Evolutionary conservation across 257 asterid genomes (phyloP).

Genomic region (Lycium barbarum): DNA sequence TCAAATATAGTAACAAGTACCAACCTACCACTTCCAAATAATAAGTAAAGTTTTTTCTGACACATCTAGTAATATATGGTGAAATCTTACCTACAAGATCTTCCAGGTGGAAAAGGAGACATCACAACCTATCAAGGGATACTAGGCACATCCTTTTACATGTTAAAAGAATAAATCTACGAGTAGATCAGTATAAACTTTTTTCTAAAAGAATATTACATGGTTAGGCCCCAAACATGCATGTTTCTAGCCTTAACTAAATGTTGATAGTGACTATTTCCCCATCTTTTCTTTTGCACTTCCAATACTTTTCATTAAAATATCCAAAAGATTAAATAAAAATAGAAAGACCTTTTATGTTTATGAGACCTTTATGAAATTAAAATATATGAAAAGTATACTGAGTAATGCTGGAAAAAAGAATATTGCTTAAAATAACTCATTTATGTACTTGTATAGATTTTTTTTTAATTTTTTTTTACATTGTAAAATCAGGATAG

Average conservation of each 20-base stretch:
- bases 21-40: background rate
- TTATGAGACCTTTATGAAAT: background rate
- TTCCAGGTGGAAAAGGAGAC: constrained; percentile 26
- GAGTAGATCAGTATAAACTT: background rate
- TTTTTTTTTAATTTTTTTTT: too few species aligned
- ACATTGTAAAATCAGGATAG: too few species aligned
- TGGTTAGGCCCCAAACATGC: constrained; percentile 27
- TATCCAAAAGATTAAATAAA: background rate
- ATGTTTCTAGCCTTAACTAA: constrained; percentile 26
- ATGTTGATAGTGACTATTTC: constrained; percentile 6
- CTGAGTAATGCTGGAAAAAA: too few species aligned
- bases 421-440: too few species aligned
- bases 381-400: background rate
- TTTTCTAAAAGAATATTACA: constrained; percentile 12
- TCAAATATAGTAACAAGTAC: too few species aligned
- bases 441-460: too few species aligned
- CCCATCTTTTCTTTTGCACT: background rate
- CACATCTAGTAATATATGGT: constrained; percentile 1
- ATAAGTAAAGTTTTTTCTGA: background rate
- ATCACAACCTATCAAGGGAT: background rate
- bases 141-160: background rate
- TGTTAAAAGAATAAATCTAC: background rate
- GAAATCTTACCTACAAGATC: constrained; percentile 44
- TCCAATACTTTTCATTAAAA: background rate
- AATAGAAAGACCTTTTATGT: background rate